phyloP scores from a whole-genome alignment of 495 filamentous ascomycete genomes.

The Tuber calosporum region DNA sequence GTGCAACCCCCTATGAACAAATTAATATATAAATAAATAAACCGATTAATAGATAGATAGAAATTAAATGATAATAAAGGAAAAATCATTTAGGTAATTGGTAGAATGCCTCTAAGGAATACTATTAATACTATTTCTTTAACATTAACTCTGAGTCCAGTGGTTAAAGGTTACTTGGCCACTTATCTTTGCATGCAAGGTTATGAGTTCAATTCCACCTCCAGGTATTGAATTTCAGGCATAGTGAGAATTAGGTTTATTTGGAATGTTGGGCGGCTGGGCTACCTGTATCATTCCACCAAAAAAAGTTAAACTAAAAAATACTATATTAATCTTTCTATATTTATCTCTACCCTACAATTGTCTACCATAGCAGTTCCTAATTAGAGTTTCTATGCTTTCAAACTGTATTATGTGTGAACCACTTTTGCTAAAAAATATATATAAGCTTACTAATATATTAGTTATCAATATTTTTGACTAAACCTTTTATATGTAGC shows the following conservation, averaged over 20 bases:
- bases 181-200: neutral
- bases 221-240: neutral
- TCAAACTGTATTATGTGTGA: too few relatives aligned
- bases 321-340: neutral
- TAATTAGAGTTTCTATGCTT: neutral
- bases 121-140: neutral
- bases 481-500: too few relatives aligned
- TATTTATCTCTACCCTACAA: neutral
- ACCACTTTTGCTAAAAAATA: too few relatives aligned
- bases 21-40: too few relatives aligned
- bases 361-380: neutral
- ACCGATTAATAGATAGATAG: too few relatives aligned
- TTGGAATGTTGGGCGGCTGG: neutral
- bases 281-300: neutral
- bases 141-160: neutral
- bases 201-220: neutral
- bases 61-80: too few relatives aligned
- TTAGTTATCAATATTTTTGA: too few relatives aligned
- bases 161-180: neutral
- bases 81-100: too few relatives aligned
- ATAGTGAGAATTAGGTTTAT: neutral
- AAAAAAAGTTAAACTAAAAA: neutral
- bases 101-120: neutral
- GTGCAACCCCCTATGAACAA: too few relatives aligned
- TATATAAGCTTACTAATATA: too few relatives aligned